These are phyloP conservation scores for Mallotus japonicus DNA, from an alignment of 441 rosid genomes.

Conservation along the genomic window DNA sequence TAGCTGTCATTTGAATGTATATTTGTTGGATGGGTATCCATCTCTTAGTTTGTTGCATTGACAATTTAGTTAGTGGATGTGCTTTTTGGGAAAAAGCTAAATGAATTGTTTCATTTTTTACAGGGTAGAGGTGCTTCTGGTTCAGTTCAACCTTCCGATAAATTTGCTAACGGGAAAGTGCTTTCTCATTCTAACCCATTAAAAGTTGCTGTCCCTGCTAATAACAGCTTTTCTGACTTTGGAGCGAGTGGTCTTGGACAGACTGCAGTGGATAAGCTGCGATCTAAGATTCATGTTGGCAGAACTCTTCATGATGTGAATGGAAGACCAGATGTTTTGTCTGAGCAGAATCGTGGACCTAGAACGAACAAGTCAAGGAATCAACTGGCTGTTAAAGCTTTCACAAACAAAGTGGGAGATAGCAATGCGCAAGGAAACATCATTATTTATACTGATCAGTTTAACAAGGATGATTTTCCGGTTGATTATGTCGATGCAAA, in stretches of 20 bases:
- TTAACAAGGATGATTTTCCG: conserved; percentile 68
- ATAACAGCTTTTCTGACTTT: conserved; percentile 42
- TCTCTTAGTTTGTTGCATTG: neutral
- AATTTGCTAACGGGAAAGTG: conserved; percentile 46
- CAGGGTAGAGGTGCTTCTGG: conserved; percentile 66
- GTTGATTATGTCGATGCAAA: conserved; percentile 58
- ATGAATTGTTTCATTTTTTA: conserved; percentile 19
- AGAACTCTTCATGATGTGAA: conserved; percentile 36
- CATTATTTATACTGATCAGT: conserved; percentile 53
- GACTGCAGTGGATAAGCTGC: conserved; percentile 42
- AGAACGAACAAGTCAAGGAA: conserved; percentile 51
- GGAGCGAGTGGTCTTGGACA: conserved; percentile 42
- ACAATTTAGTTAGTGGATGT: neutral
- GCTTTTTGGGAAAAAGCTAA: conserved; percentile 2
- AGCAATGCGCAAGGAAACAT: conserved; percentile 58
- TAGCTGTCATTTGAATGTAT: neutral
- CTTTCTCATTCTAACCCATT: conserved; percentile 42
- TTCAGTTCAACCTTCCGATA: conserved; percentile 39
- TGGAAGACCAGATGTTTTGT: conserved; percentile 38
- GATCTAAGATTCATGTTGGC: conserved; percentile 42
- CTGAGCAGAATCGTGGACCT: conserved; percentile 65
- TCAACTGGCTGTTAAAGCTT: conserved; percentile 60
- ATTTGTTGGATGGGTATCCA: neutral
- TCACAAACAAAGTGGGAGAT: conserved; percentile 58
- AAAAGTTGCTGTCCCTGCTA: conserved; percentile 37